phyloP scores from a whole-genome alignment of 2,329 filamentous ascomycete species.

The Sporothrix curviconia region DNA sequence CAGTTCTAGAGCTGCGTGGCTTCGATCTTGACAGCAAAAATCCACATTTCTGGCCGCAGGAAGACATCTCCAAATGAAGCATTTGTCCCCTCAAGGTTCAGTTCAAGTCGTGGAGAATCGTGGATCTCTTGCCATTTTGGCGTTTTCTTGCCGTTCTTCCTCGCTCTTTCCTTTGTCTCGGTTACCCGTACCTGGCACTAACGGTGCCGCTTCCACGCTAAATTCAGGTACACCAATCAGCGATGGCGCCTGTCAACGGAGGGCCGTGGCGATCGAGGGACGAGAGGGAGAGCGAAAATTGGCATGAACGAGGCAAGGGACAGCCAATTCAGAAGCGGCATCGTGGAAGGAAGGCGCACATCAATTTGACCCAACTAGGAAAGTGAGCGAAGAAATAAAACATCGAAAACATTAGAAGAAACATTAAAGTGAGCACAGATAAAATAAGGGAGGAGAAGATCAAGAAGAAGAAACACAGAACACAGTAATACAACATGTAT shows the following conservation, averaged over 20 bases:
- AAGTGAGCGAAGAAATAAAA: background rate
- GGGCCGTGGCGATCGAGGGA: background rate
- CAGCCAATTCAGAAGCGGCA: background rate
- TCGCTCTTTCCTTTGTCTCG: background rate
- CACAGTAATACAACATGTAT: too few relatives aligned
- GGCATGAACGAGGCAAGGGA: slow-evolving; percentile 2
- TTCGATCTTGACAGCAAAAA: background rate
- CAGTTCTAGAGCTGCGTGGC: background rate
- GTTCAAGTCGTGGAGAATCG: background rate
- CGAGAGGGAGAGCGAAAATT: background rate
- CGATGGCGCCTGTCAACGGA: background rate
- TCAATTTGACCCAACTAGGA: background rate
- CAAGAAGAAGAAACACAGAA: too few relatives aligned
- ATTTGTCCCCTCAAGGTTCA: background rate
- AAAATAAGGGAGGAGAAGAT: too few relatives aligned
- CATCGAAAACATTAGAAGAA: background rate
- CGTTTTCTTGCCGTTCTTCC: background rate
- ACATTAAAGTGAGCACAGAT: background rate
- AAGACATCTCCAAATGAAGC: too few relatives aligned
- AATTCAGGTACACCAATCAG: slow-evolving; percentile 19
- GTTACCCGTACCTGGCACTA: slow-evolving; percentile 6
- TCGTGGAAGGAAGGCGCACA: background rate
- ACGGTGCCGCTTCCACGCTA: background rate
- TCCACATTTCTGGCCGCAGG: too few relatives aligned
- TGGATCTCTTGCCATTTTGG: background rate